These are phyloP conservation scores for Hsuehochloa calcarea DNA, from an alignment of 176 grass and related monocot species.

Conservation along the genomic window DNA sequence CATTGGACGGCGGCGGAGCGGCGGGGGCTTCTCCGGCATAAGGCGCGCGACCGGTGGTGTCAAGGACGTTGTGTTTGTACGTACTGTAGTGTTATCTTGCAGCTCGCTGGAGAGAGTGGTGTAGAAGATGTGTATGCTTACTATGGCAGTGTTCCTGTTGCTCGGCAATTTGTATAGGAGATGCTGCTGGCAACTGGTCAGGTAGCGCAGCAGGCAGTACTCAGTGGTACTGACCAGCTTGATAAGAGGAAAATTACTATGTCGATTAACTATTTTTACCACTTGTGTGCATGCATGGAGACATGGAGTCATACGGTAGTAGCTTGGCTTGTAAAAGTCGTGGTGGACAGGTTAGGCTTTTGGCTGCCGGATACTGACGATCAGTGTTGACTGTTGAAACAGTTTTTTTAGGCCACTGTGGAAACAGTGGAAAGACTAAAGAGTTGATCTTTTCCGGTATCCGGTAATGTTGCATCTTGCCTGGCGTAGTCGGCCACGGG, in stretches of 20 bases:
- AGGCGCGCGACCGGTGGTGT: not conserved
- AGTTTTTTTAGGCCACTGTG: not conserved
- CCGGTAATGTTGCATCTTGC: not conserved
- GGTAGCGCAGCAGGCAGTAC: constrained; percentile 11
- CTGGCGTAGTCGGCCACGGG: no score
- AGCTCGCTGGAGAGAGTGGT: not conserved
- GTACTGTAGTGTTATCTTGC: not conserved
- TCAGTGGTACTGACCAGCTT: not conserved
- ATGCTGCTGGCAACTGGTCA: constrained; percentile 28
- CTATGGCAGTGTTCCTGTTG: not conserved
- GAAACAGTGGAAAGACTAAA: not conserved
- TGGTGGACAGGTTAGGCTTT: not conserved
- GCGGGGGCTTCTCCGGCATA: constrained; percentile 40
- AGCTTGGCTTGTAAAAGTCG: not conserved
- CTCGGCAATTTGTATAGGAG: constrained; percentile 21
- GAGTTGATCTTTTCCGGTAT: not conserved
- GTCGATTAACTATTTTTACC: constrained; percentile 19
- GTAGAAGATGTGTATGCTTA: not conserved
- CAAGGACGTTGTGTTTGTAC: not conserved
- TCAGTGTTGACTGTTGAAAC: not conserved
- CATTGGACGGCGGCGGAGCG: constrained; percentile 44
- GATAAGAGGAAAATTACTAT: not conserved
- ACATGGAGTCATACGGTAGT: not conserved
- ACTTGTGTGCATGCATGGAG: not conserved
- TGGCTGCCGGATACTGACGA: not conserved